Evolutionary conservation across 352 stramenopile species (phyloP), one percentile per base, ranked within the genome.

Genomic region (Phytophthora megakarya): DNA sequence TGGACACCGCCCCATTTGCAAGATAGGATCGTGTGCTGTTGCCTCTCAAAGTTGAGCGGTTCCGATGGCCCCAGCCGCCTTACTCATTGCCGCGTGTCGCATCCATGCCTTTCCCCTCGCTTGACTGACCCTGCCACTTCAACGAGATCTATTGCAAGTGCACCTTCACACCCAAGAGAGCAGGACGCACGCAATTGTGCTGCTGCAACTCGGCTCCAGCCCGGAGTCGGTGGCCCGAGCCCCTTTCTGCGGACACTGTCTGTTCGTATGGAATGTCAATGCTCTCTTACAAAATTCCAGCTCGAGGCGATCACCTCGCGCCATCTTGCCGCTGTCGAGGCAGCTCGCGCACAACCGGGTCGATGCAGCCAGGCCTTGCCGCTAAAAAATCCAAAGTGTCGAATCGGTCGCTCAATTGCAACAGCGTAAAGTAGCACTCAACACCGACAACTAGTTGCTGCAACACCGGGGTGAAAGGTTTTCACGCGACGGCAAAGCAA

Each of bases 401-500:
- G 67, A 69, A 61, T 70, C 63, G 62, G 62, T 75, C 57, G 67
- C 63, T 55, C 26, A n/a, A 54, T 75, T 72, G 67, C 46, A 56
- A 1, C 18, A 28, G 19, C 40, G 43, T 38, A 58, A 53, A 67
- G 57, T 47, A 44, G 38, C 54, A 55, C 47, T 57, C 30, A 48
- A 47, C 30, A 52, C 51, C 40, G 19, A 18, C 28, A 19, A 28
- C 44, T 38, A 39, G 30, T 18, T 32, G 25, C n/a, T 33, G 40
- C 56, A 53, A 49, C 39, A 30, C 25, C 13, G 42, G 38, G 30
- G 26, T 21, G 48, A 45, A 55, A 15, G 23, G 39, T 56, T 48
- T 46, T 52, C 32, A 26, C n/a, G n/a, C 32, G 35, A 48, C 15
- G 32, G 40, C 40, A 61, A 65, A 56, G 47, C 55, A 12, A 30